Base-by-base conservation (phyloP, 768 basidiomycete genomes). In the Exsudoporus frostii region DNA sequence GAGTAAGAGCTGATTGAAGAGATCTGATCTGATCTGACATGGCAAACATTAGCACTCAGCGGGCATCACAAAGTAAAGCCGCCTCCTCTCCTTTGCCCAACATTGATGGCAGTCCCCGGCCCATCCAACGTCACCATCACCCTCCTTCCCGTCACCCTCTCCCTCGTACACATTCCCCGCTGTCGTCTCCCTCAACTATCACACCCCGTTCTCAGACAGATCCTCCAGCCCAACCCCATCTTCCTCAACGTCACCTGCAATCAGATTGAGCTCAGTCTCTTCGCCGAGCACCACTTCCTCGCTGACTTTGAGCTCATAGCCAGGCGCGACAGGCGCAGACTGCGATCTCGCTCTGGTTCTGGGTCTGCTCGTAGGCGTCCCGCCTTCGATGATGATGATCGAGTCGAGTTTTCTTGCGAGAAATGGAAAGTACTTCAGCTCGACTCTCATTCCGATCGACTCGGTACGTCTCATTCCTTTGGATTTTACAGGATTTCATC, bases 401-500 rank as follows among this genome's bases (percentile, higher is more conserved):
- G 46, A 13, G 77, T 90, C 43, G 85, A 89, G 60, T 79, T 88
- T 42, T 87, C 86, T 1, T 81, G 79, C 55, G 87, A 90, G 54
- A 77, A 76, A 54, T 92, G 89, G 89, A 83, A 78, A 58, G 89
- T 89, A 20, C 76, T 92, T 29, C 88, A 91, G 69, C 85, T 92
- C 49, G 88, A 90, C 67, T 86, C 86, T 0, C 88, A 90, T 67
- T 85, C 80, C 25, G 83, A 89, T 65, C 78, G 79, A 53, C 74
- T 85, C 36, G 86, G 88, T 86, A 52, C 48, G 76, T 72, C 47
- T 37, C 44, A 43, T 20, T 27, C 46, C 45, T 32, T 48, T 29
- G 24, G 36, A 27, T 55, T 55, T 56, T 22, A 1, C 33, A 37
- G 13, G 30, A 27, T 50, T 53, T 46, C 39, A 56, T 48, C 49